These are phyloP conservation scores for Neopestalotiopsis rosae DNA, from an alignment of 2,329 filamentous ascomycete species.

Conservation along the genomic window DNA sequence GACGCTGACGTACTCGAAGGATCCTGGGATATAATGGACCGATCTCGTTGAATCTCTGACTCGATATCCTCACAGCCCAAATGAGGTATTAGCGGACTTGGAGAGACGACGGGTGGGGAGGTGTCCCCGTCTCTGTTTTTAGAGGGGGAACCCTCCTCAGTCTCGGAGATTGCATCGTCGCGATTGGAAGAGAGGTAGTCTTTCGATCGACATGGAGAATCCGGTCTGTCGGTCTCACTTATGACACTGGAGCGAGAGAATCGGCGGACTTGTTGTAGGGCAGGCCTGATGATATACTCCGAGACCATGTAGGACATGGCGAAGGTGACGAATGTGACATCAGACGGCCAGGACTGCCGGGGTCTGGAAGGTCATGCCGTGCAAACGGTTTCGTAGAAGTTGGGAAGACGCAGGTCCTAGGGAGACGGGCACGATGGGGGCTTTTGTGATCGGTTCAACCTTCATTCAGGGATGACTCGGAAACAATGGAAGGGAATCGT, in stretches of 20 bases:
- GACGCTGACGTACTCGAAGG: background rate
- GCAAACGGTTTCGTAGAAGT: background rate
- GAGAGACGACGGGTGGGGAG: slow-evolving; percentile 32
- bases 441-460: background rate
- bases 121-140: slow-evolving; percentile 30
- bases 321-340: slow-evolving; percentile 13
- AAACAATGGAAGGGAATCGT: background rate
- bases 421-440: background rate
- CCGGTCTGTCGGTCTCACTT: slow-evolving; percentile 37
- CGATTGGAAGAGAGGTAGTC: slow-evolving; percentile 25
- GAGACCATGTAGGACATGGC: slow-evolving; percentile 68
- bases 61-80: slow-evolving; percentile 13
- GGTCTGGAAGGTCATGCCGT: slow-evolving; percentile 16
- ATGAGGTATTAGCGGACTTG: slow-evolving; percentile 30
- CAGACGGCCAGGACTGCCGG: slow-evolving; percentile 14
- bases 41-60: background rate
- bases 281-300: slow-evolving; percentile 70
- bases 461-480: slow-evolving; percentile 4
- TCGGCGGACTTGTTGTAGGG: slow-evolving; percentile 68
- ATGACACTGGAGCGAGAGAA: slow-evolving; percentile 53
- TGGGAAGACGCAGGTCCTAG: background rate
- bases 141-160: slow-evolving; percentile 33
- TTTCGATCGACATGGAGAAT: slow-evolving; percentile 34
- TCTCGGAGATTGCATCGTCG: slow-evolving; percentile 36
- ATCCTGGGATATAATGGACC: background rate